Conservation (phyloP, 176 grass and related monocot genomes). For the sorghum (Sorghum bicolor) region Sorghum_bicolor_NCBIv3 NC_012879.2:1702001-1702500, state of each 20-base stretch:
- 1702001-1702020: not conserved
- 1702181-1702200: not conserved
- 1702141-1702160: not conserved
- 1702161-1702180: not conserved
- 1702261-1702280: not conserved
- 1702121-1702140: not conserved
- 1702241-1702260: not conserved
- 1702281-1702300: conserved; percentile 1
- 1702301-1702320: not conserved
- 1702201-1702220: not conserved
- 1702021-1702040: not conserved
- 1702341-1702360: not conserved
- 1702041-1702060: not conserved
- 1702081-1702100: not conserved
- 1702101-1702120: not conserved
- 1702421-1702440: not conserved
- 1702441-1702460: not conserved
- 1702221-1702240: not conserved
- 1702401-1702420: not conserved
- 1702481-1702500: conserved; percentile 17
- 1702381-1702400: conserved; percentile 37
- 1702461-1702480: conserved; percentile 21
- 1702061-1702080: not conserved
- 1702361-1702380: conserved; percentile 25
- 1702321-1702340: not conserved